Evolutionary conservation across 257 asterid genomes (phyloP), one percentile per base, ranked within the genome.

Genomic region (Rauvolfia tetraphylla): DNA sequence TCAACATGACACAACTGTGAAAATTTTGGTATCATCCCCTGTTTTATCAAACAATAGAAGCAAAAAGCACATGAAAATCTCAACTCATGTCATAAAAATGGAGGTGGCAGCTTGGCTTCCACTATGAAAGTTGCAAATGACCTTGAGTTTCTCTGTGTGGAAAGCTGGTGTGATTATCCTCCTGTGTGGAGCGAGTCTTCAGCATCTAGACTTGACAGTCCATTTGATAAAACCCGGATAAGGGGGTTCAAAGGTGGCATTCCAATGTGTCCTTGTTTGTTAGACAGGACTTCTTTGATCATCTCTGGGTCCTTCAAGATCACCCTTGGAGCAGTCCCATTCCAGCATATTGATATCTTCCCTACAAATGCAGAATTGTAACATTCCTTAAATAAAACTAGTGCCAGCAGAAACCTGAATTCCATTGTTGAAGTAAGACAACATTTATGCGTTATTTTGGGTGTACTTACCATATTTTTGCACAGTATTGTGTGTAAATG

Each of bases 91-190:
- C 6, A 34, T 36, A 17, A 34, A 53, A 65, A 34, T 20, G 13
- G 5, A 33, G 42, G 12, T 38, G 70, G n/a, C 25, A 5, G 13
- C 70, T 17, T 34, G 17, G 46, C 65, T 63, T 63, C 17, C 27
- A 63, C 42, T 3, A 34, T 36, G 49, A 66, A 36, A 36, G 23
- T 13, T 66, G 39, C 25, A 67, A 67, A 9, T 39, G 15, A 89
- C 90, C 90, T 85, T 89, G 13, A 89, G 59, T 83, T 87, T 87
- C 70, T 89, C 90, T 63, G 75, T 59, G 74, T 85, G 88, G 75
- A 87, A 84, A 53, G 86, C 86, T 38, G 93, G 90, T 61, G 66
- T 83, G 70, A 89, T 85, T 71, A 87, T 85, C 77, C 73, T 87
- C 78, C 91, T 75, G 68, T 82, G 93, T 48, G 56, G 66, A 31